Percentiles rank a stretch among this genome's conserved stretches.
phyloP scores from a whole-genome alignment of 2,329 filamentous ascomycete species.

The Leptographium galeiforme region DNA sequence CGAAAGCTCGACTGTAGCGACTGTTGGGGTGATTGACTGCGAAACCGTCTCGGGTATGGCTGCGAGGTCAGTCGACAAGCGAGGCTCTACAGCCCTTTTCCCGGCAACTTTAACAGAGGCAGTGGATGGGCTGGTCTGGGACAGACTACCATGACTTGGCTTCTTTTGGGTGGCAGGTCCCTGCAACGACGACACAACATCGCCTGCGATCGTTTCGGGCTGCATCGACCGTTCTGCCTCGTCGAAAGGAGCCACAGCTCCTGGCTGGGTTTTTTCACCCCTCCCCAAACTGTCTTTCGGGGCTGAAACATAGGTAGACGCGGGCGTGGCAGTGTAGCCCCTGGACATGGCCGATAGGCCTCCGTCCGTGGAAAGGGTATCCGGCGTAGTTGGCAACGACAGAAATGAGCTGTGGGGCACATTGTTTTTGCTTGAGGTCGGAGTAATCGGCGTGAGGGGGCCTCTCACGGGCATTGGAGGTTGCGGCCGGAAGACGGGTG shows the following conservation, averaged over 20 bases:
- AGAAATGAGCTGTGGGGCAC: background rate
- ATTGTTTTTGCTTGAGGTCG: background rate
- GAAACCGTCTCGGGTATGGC: background rate
- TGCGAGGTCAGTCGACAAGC: background rate
- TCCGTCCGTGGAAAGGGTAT: slow-evolving; percentile 3
- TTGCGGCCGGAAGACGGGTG: background rate
- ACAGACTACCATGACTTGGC: background rate
- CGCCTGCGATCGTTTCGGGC: slow-evolving; percentile 24
- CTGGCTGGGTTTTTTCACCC: background rate
- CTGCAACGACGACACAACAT: slow-evolving; percentile 23
- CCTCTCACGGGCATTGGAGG: background rate
- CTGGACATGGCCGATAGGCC: slow-evolving; percentile 9
- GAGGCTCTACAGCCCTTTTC: background rate
- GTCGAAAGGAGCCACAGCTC: background rate
- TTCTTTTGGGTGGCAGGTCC: background rate
- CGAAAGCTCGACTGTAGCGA: slow-evolving; percentile 59
- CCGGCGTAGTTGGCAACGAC: slow-evolving; percentile 10
- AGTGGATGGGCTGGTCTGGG: background rate
- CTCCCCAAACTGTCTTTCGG: background rate
- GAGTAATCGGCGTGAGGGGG: background rate
- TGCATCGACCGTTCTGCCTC: slow-evolving; percentile 7
- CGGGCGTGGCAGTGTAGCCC: background rate
- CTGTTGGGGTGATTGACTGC: slow-evolving; percentile 18
- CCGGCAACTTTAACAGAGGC: too few relatives aligned
- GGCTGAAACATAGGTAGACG: slow-evolving; percentile 1